Conservation (phyloP, 75 land plant genomes). For the Pinus albicaulis region DNA sequence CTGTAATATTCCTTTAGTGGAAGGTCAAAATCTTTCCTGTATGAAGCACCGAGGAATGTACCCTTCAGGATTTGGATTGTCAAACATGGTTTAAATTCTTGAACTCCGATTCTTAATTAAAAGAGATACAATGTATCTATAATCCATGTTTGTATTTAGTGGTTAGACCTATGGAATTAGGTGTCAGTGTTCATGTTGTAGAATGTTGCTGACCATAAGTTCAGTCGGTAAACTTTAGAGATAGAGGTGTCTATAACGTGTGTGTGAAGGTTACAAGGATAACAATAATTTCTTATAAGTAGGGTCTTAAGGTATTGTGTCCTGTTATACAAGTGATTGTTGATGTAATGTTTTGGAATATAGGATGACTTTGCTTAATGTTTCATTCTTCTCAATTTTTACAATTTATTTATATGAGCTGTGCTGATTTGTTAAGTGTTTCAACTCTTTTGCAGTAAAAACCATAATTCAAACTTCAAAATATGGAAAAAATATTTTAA, state of each 20-base stretch:
- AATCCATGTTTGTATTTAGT: background rate
- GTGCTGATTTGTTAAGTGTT: too few species aligned
- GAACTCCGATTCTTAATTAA: background rate
- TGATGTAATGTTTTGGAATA: background rate
- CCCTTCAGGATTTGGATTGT: background rate
- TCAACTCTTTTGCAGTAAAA: too few species aligned
- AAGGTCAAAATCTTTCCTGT: constrained; percentile 7
- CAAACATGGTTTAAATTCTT: background rate
- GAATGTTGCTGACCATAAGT: background rate
- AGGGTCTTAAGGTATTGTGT: constrained; percentile 1
- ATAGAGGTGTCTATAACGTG: background rate
- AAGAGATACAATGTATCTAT: background rate
- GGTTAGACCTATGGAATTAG: background rate
- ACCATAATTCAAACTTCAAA: too few species aligned
- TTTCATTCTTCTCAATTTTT: too few species aligned
- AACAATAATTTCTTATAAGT: background rate
- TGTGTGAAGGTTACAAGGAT: background rate
- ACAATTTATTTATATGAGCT: too few species aligned
- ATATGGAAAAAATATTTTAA: too few species aligned
- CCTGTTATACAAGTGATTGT: too few species aligned
- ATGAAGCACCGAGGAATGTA: background rate
- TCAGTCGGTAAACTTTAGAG: background rate
- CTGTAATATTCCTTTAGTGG: background rate
- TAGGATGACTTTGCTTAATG: background rate
- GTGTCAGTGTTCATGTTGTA: background rate